Conservation (phyloP, 345 rosid genomes). For the Eucalyptus marginata region DNA sequence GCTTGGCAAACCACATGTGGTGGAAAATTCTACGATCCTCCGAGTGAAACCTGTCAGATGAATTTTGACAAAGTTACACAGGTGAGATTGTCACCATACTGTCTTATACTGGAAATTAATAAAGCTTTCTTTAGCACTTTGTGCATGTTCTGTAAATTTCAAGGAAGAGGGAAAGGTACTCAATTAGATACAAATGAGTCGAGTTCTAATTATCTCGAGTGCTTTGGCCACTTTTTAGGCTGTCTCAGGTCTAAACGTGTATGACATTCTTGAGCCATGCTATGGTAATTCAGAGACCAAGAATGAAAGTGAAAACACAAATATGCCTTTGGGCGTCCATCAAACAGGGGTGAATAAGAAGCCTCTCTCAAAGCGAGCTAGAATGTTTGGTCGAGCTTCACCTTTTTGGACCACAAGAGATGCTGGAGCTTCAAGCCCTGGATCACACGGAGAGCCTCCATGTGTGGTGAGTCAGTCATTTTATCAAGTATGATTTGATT, state of each 20-base stretch:
- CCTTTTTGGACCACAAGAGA: not conserved
- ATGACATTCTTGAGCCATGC: constrained; percentile 42
- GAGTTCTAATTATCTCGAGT: not conserved
- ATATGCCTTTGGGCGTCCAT: not conserved
- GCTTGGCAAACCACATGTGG: too few relatives aligned
- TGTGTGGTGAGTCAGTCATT: not conserved
- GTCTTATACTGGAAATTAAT: not conserved
- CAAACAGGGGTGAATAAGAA: not conserved
- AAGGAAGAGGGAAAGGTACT: not conserved
- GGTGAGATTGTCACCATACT: not conserved
- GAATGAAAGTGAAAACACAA: not conserved
- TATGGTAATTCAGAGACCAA: constrained; percentile 11
- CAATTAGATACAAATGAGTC: not conserved
- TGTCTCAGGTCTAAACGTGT: constrained; percentile 13
- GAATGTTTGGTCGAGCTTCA: not conserved
- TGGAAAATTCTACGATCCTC: not conserved
- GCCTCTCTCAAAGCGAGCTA: not conserved
- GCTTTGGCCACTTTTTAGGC: constrained; percentile 6
- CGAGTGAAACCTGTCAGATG: not conserved
- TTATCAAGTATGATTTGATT: not conserved
- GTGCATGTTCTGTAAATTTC: not conserved
- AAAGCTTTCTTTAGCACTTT: not conserved
- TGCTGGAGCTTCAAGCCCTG: not conserved
- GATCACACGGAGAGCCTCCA: not conserved
- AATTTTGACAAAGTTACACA: not conserved